Evolutionary conservation across 2,329 filamentous ascomycete species (phyloP).

Genomic region (Monosporascus sp.): DNA sequence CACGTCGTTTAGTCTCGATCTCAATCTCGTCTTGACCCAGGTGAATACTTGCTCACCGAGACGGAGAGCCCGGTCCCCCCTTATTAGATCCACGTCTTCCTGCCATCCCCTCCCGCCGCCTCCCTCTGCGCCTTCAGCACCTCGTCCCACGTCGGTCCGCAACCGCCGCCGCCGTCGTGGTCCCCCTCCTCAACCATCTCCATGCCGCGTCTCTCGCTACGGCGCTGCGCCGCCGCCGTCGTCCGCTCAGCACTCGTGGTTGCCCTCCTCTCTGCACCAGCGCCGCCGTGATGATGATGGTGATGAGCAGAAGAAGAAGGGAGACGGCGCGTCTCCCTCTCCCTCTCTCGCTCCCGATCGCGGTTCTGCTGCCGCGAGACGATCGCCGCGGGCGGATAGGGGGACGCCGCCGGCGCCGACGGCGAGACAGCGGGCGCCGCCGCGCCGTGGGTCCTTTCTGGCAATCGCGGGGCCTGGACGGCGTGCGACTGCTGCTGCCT

Average conservation of each 20-base stretch:
- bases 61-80: too few species aligned
- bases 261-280: conserved; percentile 2
- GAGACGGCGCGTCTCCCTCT: neutral
- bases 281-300: conserved; percentile 1
- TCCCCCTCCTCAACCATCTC: too few species aligned
- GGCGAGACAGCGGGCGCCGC: too few species aligned
- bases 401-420: too few species aligned
- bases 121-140: conserved; percentile 15
- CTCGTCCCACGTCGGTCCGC: conserved; percentile 27
- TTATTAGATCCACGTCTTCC: neutral
- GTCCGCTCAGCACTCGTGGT: neutral
- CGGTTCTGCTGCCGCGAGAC: neutral
- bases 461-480: neutral
- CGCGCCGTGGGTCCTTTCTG: neutral
- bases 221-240: conserved; percentile 1
- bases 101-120: conserved; percentile 3
- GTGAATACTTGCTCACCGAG: too few species aligned
- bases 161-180: conserved; percentile 12
- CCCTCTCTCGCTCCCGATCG: neutral
- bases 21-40: too few species aligned
- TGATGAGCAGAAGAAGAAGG: neutral
- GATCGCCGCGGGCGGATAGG: too few species aligned
- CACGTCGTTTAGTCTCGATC: too few species aligned
- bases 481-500: neutral
- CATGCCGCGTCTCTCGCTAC: too few species aligned